These are phyloP conservation scores for Vigna angularis DNA, from an alignment of 306 rosid species.

Conservation along the genomic window DNA sequence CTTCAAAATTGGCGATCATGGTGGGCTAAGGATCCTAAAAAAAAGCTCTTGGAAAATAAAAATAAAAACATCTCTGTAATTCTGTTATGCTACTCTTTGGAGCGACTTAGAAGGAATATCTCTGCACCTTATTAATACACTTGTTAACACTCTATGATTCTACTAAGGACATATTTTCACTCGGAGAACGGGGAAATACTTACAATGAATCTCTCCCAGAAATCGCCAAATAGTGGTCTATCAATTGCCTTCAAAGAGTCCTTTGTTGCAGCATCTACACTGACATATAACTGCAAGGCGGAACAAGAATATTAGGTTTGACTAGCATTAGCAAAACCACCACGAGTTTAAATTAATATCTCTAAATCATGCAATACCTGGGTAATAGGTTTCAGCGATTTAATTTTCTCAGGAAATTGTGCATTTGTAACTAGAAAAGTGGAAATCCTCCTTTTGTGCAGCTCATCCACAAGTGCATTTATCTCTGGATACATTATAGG, in stretches of 20 bases:
- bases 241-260: conserved; percentile 96
- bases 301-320: conserved; percentile 39
- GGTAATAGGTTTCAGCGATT: conserved; percentile 74
- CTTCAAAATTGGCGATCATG: conserved; percentile 31
- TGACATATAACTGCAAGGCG: conserved; percentile 84
- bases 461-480: conserved; percentile 85
- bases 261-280: conserved; percentile 97
- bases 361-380: conserved; percentile 62
- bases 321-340: conserved; percentile 15
- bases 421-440: conserved; percentile 98
- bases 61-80: neutral
- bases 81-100: conserved; percentile 2
- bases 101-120: neutral
- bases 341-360: conserved; percentile 28
- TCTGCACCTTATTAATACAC: neutral
- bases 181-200: conserved; percentile 43
- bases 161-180: conserved; percentile 16
- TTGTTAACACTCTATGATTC: conserved; percentile 8
- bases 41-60: conserved; percentile 11
- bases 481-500: conserved; percentile 99
- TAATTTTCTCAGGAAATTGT: conserved; percentile 93
- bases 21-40: conserved; percentile 13
- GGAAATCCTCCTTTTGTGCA: conserved; percentile 82
- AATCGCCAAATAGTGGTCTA: conserved; percentile 97
- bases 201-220: conserved; percentile 96